Evolutionary conservation across 2,329 filamentous ascomycete genomes (phyloP).

Genomic region (Hypoxylon sp.): DNA sequence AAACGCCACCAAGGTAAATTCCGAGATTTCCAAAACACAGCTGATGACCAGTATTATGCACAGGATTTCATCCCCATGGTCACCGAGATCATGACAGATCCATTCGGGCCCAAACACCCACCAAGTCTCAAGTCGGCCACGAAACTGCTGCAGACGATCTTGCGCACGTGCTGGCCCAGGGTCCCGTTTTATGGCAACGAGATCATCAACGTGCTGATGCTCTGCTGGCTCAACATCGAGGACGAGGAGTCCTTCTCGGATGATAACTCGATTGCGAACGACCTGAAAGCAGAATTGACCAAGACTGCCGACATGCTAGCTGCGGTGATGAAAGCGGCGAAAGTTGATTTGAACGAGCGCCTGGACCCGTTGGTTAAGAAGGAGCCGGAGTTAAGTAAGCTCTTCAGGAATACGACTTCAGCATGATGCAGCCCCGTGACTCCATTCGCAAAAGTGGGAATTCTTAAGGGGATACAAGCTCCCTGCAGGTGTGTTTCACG

Average conservation of each 20-base stretch:
- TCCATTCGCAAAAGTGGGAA: not conserved
- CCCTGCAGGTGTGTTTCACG: slow-evolving; percentile 45
- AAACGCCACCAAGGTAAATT: slow-evolving; percentile 12
- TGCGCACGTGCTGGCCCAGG: slow-evolving; percentile 79
- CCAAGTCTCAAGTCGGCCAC: slow-evolving; percentile 68
- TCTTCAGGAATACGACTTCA: slow-evolving; percentile 52
- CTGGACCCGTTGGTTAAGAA: slow-evolving; percentile 56
- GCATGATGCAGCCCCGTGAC: not conserved
- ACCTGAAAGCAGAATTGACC: slow-evolving; percentile 56
- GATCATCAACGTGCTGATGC: slow-evolving; percentile 72
- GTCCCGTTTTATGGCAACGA: slow-evolving; percentile 74
- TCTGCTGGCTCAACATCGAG: slow-evolving; percentile 74
- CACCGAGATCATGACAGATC: slow-evolving; percentile 75
- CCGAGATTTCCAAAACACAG: slow-evolving; percentile 5
- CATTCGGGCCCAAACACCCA: slow-evolving; percentile 72
- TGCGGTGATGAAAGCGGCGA: slow-evolving; percentile 53
- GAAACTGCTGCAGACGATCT: slow-evolving; percentile 67
- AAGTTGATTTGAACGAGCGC: slow-evolving; percentile 51
- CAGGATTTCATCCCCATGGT: slow-evolving; percentile 78
- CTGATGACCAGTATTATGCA: slow-evolving; percentile 15
- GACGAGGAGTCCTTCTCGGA: slow-evolving; percentile 52
- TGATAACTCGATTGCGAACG: slow-evolving; percentile 26
- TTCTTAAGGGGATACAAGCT: slow-evolving; percentile 33
- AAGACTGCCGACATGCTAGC: slow-evolving; percentile 55
- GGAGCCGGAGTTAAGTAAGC: slow-evolving; percentile 54